Evolutionary conservation across 1,284 basidiomycete genomes (phyloP).

Genomic region (Papiliotrema terrestris): DNA sequence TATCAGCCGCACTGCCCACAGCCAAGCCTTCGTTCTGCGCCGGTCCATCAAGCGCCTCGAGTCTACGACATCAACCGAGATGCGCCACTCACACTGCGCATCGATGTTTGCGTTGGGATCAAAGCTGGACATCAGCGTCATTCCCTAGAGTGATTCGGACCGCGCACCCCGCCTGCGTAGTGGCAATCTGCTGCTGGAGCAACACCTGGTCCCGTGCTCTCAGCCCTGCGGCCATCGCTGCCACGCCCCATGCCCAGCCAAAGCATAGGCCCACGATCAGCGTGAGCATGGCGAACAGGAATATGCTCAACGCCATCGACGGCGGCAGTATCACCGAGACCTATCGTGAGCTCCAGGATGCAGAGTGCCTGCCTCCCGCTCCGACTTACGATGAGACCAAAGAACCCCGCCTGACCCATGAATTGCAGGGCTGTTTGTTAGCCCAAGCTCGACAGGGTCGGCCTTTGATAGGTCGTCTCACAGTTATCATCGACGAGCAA

Average conservation of each 20-base stretch:
- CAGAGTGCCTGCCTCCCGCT: no score
- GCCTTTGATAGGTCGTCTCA: slow-evolving; percentile 15
- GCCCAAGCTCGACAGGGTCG: neutral
- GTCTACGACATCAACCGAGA: neutral
- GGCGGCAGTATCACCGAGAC: slow-evolving; percentile 43
- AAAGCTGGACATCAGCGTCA: slow-evolving; percentile 41
- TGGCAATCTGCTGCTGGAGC: slow-evolving; percentile 53
- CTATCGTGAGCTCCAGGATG: neutral
- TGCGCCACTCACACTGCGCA: slow-evolving; percentile 47
- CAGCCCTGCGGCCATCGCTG: slow-evolving; percentile 65
- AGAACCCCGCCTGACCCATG: slow-evolving; percentile 37
- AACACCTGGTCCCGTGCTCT: slow-evolving; percentile 58
- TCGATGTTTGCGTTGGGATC: slow-evolving; percentile 55
- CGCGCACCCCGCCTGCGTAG: slow-evolving; percentile 53
- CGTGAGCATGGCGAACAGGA: slow-evolving; percentile 51
- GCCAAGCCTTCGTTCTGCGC: no score
- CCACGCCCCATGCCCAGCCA: slow-evolving; percentile 72
- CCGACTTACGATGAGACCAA: slow-evolving; percentile 27
- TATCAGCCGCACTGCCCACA: no score
- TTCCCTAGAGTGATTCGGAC: neutral
- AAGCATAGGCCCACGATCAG: slow-evolving; percentile 60
- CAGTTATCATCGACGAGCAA: slow-evolving; percentile 31
- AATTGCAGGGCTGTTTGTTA: slow-evolving; percentile 23
- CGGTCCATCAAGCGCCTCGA: no score
- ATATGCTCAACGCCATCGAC: slow-evolving; percentile 38